Conservation (phyloP, 331 rosid species). For the Malus hybrid region DNA sequence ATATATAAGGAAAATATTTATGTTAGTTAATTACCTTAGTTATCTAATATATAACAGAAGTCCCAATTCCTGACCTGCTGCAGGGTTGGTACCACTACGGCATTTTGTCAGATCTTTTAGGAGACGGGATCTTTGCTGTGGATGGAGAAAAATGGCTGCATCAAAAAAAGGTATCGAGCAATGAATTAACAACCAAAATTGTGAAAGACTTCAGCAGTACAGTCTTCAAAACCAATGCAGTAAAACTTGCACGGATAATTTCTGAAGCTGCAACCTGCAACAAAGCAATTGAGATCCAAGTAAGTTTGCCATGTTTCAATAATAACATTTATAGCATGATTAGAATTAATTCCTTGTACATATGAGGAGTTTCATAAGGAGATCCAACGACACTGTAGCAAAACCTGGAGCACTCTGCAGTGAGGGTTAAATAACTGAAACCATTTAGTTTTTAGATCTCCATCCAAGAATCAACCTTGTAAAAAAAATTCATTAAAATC, state of each 20-base stretch:
- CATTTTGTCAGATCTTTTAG: not conserved
- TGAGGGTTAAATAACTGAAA: no score
- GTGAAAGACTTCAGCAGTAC: constrained; percentile 9
- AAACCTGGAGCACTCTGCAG: no score
- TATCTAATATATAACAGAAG: no score
- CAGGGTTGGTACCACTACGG: constrained; percentile 11
- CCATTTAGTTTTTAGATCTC: no score
- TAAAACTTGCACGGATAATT: not conserved
- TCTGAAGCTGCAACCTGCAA: not conserved
- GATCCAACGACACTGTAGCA: no score
- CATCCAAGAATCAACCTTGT: no score
- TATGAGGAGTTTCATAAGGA: no score
- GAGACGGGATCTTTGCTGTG: constrained; percentile 5
- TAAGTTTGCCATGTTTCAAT: not conserved
- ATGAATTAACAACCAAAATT: constrained; percentile 7
- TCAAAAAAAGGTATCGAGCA: constrained; percentile 12
- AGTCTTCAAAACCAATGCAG: constrained; percentile 7
- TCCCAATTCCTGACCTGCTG: not conserved
- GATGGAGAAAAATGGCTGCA: constrained; percentile 12
- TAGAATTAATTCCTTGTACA: not conserved
- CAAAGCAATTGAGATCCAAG: constrained; percentile 6
- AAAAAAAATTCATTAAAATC: no score
- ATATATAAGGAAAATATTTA: no score
- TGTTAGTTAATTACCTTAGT: no score
- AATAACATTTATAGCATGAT: not conserved